phyloP scores from a whole-genome alignment of 805 yeast species.

The Komagataella phaffii region DNA sequence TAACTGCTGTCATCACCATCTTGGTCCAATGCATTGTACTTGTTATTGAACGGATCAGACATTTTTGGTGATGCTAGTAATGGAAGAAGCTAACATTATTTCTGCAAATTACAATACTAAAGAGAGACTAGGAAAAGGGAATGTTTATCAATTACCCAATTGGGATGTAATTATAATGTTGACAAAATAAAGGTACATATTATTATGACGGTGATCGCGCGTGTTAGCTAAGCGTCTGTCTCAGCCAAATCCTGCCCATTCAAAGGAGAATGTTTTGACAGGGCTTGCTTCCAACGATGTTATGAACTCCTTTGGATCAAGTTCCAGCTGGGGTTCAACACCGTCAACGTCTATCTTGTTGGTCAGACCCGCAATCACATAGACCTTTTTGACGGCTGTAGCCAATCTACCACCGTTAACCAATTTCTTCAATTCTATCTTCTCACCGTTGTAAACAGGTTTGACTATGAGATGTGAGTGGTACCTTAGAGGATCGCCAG shows the following conservation, averaged over 20 bases:
- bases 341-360: conserved; percentile 2
- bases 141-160: background rate
- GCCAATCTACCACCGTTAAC: conserved; percentile 86
- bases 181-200: background rate
- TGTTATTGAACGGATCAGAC: background rate
- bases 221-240: background rate
- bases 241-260: conserved; percentile 95
- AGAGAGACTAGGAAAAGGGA: background rate
- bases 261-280: conserved; percentile 52
- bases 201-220: background rate
- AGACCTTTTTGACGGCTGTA: conserved; percentile 80
- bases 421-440: conserved; percentile 41
- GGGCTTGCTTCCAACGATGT: conserved; percentile 9
- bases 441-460: conserved; percentile 32
- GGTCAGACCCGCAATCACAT: conserved; percentile 29
- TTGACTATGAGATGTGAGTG: conserved; percentile 78
- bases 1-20: background rate
- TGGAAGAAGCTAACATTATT: background rate
- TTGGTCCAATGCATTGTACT: background rate
- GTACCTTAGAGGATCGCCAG: conserved; percentile 86
- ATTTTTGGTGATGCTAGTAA: background rate
- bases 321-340: background rate
- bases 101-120: background rate
- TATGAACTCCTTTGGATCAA: conserved; percentile 2
- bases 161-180: background rate